These are phyloP conservation scores for Tilletiaria anomala DNA, from an alignment of 1,284 basidiomycete species.

Conservation along the genomic window DNA sequence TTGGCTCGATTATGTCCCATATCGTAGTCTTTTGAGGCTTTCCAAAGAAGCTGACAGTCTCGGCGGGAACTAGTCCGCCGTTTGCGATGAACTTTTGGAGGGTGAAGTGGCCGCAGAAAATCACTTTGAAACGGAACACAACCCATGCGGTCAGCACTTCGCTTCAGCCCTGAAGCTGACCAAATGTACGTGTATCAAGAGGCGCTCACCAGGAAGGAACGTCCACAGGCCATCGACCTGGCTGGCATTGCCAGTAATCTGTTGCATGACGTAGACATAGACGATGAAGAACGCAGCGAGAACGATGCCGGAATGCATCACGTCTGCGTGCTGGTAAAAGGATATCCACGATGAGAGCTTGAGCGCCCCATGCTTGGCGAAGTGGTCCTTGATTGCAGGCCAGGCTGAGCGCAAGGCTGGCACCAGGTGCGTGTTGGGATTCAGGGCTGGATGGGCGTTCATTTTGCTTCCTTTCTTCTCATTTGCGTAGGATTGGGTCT, in stretches of 20 bases:
- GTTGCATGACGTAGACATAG: slow-evolving; percentile 24
- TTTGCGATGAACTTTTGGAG: slow-evolving; percentile 25
- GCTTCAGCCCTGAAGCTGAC: no score
- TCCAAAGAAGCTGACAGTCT: no score
- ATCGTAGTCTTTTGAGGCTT: no score
- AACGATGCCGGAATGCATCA: slow-evolving; percentile 20
- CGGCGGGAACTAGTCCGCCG: no score
- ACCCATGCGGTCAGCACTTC: no score
- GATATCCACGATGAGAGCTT: slow-evolving; percentile 10
- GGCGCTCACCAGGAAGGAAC: slow-evolving; percentile 13
- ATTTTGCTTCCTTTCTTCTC: no score
- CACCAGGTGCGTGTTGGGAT: slow-evolving; percentile 12
- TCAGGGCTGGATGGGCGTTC: slow-evolving; percentile 17
- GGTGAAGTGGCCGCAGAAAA: slow-evolving; percentile 29
- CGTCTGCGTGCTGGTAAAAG: slow-evolving; percentile 23
- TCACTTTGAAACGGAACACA: no score
- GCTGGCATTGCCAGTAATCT: slow-evolving; percentile 29
- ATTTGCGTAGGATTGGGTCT: no score
- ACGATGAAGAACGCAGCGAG: slow-evolving; percentile 19
- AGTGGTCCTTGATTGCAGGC: slow-evolving; percentile 9
- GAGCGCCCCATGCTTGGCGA: slow-evolving; percentile 3
- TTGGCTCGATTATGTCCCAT: slow-evolving; percentile 28
- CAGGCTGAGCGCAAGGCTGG: slow-evolving; percentile 14
- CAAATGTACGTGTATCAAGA: no score
- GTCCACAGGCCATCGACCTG: slow-evolving; percentile 36